Evolutionary conservation across 306 rosid genomes (phyloP).

Genomic region (Pyrus bretschneideri): DNA sequence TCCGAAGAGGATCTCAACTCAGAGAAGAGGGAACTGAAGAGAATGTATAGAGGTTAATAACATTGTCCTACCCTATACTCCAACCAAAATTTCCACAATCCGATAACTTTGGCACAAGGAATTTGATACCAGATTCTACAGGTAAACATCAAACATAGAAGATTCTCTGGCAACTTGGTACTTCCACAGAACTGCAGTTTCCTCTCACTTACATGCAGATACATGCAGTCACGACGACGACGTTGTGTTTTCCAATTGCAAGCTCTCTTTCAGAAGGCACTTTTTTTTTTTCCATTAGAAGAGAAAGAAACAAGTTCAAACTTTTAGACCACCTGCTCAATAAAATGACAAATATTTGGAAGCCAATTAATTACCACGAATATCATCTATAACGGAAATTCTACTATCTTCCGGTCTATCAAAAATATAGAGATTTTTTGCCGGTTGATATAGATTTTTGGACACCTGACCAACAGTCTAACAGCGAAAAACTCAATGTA

Average conservation of each 20-base stretch:
- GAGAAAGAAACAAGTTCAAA: conserved; percentile 30
- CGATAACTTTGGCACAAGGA: conserved; percentile 19
- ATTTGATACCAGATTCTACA: conserved; percentile 45
- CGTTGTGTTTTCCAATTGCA: conserved; percentile 29
- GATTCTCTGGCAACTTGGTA: conserved; percentile 40
- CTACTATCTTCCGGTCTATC: too few species aligned
- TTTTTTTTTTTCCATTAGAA: not conserved
- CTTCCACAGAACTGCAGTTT: conserved; percentile 25
- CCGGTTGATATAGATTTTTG: too few species aligned
- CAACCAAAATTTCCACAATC: not conserved
- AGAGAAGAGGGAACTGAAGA: too few species aligned
- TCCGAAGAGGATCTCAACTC: too few species aligned
- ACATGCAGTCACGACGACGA: not conserved
- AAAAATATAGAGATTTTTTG: too few species aligned
- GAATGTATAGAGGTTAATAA: too few species aligned
- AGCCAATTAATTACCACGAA: not conserved
- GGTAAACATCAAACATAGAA: conserved; percentile 19
- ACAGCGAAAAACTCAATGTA: too few species aligned
- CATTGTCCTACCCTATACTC: too few species aligned
- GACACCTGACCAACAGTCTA: too few species aligned
- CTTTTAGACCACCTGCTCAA: conserved; percentile 30
- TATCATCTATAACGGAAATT: too few species aligned
- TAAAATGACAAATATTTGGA: conserved; percentile 30
- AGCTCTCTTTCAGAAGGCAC: conserved; percentile 24
- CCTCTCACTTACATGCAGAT: conserved; percentile 19